Evolutionary conservation across 331 rosid genomes (phyloP).

Genomic region (Quercus lobata): DNA sequence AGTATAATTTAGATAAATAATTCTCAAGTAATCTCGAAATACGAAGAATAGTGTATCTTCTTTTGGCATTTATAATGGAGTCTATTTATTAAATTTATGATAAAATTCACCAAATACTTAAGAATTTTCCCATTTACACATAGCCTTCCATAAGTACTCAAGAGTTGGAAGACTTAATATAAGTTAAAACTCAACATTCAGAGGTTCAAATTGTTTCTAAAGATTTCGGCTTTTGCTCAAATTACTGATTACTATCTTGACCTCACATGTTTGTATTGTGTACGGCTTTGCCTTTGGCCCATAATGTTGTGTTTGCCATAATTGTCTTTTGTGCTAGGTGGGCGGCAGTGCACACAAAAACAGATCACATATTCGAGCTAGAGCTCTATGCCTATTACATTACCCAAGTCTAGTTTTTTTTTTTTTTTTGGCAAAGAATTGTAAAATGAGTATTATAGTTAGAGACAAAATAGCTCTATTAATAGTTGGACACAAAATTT

Average conservation of each 20-base stretch:
- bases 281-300: neutral
- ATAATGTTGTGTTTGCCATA: conserved; percentile 1
- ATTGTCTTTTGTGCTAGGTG: neutral
- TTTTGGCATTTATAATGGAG: rapidly evolving
- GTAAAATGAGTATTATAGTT: no score
- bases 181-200: neutral
- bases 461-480: no score
- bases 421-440: no score
- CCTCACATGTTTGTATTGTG: neutral
- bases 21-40: rapidly evolving
- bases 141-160: neutral
- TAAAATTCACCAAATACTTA: rapidly evolving
- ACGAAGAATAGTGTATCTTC: rapidly evolving
- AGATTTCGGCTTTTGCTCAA: neutral
- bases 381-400: neutral
- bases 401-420: no score
- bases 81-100: no score
- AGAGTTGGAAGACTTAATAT: neutral
- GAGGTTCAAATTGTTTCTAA: neutral
- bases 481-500: no score
- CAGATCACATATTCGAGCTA: neutral
- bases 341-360: neutral
- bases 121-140: no score
- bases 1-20: no score
- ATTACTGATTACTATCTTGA: neutral